Evolutionary conservation across 2,329 filamentous ascomycete genomes (phyloP).

Genomic region (Fusarium anthophilum): DNA sequence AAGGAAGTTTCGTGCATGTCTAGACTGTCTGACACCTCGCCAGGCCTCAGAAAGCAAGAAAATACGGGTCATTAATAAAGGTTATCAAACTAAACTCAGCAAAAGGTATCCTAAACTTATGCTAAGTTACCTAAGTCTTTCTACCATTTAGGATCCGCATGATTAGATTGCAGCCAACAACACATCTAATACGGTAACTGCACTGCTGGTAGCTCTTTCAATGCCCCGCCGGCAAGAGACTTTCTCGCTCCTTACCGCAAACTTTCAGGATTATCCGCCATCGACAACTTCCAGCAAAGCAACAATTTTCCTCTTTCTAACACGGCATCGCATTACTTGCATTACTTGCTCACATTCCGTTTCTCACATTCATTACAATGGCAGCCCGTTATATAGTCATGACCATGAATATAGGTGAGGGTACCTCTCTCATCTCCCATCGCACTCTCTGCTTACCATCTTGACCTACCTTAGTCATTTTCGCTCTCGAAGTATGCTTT

Average conservation of each 20-base stretch:
- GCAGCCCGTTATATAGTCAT: neutral
- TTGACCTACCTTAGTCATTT: constrained; percentile 6
- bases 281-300: neutral
- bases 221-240: neutral
- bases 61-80: neutral
- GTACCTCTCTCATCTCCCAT: neutral
- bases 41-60: neutral
- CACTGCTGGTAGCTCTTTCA: too few relatives aligned
- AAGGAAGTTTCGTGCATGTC: neutral
- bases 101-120: neutral
- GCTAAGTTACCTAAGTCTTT: neutral
- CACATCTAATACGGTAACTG: too few relatives aligned
- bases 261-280: neutral
- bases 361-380: neutral
- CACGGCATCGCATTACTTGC: too few relatives aligned
- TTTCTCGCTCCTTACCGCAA: neutral
- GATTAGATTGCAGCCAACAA: neutral
- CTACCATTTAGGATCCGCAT: neutral
- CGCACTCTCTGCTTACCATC: neutral
- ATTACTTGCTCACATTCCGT: too few relatives aligned
- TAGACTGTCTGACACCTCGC: neutral
- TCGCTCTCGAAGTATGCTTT: constrained; percentile 31
- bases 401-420: constrained; percentile 18
- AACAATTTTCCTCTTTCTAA: too few relatives aligned
- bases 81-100: neutral